These are phyloP conservation scores for Colletotrichum horii DNA, from an alignment of 2,329 filamentous ascomycete genomes.

Conservation along the genomic window DNA sequence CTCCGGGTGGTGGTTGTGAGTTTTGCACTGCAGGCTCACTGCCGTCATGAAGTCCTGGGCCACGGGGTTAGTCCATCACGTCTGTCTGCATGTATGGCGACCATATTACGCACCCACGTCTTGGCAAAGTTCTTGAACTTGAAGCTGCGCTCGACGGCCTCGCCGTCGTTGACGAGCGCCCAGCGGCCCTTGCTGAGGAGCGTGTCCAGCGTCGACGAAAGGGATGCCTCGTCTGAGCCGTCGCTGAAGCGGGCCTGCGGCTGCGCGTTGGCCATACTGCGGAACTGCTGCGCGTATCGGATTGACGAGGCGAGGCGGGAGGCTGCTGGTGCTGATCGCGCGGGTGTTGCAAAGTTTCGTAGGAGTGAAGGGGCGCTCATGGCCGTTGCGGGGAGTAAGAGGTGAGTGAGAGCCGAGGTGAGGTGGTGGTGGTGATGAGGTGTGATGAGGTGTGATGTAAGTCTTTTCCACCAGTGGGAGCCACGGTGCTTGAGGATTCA, in stretches of 20 bases:
- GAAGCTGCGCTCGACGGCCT: constrained; percentile 64
- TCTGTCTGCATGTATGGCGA: not conserved
- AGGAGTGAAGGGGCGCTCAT: constrained; percentile 1
- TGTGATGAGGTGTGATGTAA: not conserved
- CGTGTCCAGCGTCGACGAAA: constrained; percentile 38
- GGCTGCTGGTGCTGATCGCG: not conserved
- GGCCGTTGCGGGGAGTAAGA: not conserved
- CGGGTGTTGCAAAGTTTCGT: not conserved
- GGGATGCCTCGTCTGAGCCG: constrained; percentile 46
- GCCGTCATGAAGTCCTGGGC: constrained; percentile 79
- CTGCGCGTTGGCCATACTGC: not conserved
- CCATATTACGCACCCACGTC: constrained; percentile 59
- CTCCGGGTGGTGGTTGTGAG: constrained; percentile 75
- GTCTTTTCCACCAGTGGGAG: not conserved
- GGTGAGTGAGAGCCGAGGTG: not conserved
- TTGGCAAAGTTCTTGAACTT: constrained; percentile 70
- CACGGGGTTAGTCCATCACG: not conserved
- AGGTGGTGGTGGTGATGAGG: not conserved
- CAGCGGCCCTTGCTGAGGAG: constrained; percentile 49
- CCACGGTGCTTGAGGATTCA: not conserved
- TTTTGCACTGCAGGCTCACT: constrained; percentile 70
- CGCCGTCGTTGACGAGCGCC: constrained; percentile 54
- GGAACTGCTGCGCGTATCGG: not conserved
- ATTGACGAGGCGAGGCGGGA: not conserved
- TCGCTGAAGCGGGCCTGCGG: constrained; percentile 42